Evolutionary conservation across 306 rosid genomes (phyloP).

Genomic region (Vigna nakashimae): DNA sequence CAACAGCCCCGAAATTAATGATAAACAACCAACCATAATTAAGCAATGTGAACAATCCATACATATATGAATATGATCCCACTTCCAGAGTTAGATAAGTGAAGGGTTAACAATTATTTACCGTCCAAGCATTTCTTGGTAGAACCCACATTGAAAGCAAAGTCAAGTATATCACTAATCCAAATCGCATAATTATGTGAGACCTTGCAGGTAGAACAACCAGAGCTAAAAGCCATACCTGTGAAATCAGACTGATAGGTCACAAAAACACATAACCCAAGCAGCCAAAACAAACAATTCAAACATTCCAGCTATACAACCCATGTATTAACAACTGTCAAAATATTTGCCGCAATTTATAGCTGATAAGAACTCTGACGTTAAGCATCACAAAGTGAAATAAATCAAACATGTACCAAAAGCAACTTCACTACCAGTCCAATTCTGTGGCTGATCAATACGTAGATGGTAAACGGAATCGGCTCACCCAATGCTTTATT

Average conservation of each 20-base stretch:
- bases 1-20: slow-evolving; percentile 20
- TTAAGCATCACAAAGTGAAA: slow-evolving; percentile 4
- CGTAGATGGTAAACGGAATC: not conserved
- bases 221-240: slow-evolving; percentile 96
- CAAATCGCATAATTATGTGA: slow-evolving; percentile 69
- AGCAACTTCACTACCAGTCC: slow-evolving; percentile 20
- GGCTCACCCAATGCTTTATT: not conserved
- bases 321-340: slow-evolving; percentile 6
- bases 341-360: slow-evolving; percentile 16
- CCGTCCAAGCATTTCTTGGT: slow-evolving; percentile 84
- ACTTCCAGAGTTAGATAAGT: slow-evolving; percentile 31
- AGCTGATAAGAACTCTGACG: slow-evolving; percentile 2
- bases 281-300: slow-evolving; percentile 5
- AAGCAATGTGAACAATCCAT: slow-evolving; percentile 31
- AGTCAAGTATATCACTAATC: slow-evolving; percentile 77
- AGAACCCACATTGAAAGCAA: slow-evolving; percentile 77
- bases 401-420: slow-evolving; percentile 1
- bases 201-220: slow-evolving; percentile 94
- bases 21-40: slow-evolving; percentile 23
- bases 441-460: not conserved
- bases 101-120: slow-evolving; percentile 45
- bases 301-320: slow-evolving; percentile 21
- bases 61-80: slow-evolving; percentile 31
- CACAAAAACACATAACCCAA: not conserved
- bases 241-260: slow-evolving; percentile 41